Base-by-base conservation (phyloP, 257 asterid genomes). In the Gentiana straminea region DNA sequence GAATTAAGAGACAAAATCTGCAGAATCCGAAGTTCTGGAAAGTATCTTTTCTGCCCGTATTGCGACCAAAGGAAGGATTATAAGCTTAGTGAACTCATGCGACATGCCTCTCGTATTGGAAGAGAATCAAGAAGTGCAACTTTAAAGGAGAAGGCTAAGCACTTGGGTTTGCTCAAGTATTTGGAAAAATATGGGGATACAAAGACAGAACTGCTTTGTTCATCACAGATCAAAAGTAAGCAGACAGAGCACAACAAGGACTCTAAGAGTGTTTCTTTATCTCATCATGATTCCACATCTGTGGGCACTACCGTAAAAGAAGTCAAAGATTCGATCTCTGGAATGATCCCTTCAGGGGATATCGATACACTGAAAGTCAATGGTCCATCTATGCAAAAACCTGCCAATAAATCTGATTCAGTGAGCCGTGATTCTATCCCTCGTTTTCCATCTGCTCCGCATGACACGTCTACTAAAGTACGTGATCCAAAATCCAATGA, bases 21-120 rank as follows among this genome's bases (percentile, higher is more conserved):
- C 59, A 80, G 64, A 65, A 64, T 82, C 52, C 64, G 51, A 54
- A 68, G 80, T 58, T 60, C 77, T 68, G 86, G 86, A 53, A 72
- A 65, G 63, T 67, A 78, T 59, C 65, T 75, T 37, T 35, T 35
- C 5, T 89, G 95, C 73, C 97, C 95, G 13, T 84, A 66, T 53
- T 89, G 97, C 59, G 65, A 11, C 57, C 70, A 77, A 67, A 71
- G 72, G 66, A 68, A 52, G 58, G 94, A 86, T 15, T 86, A 89
- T 68, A 64, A 61, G 39, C 15, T 70, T 50, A 37, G 37, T n/a
- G 95, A 80, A 69, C 82, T 89, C 63, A 75, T 70, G 59, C 66
- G 74, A 44, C 97, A 89, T 68, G 74, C 95, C 52, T 76, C 77
- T 64, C 81, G 94, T 63, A 76, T 89, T 53, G 77, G 78, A 49